Percentiles rank a stretch among this genome's conserved stretches.
Evolutionary conservation across 2,329 filamentous ascomycete species (phyloP).

Genomic region (Myrmaecium sp.): DNA sequence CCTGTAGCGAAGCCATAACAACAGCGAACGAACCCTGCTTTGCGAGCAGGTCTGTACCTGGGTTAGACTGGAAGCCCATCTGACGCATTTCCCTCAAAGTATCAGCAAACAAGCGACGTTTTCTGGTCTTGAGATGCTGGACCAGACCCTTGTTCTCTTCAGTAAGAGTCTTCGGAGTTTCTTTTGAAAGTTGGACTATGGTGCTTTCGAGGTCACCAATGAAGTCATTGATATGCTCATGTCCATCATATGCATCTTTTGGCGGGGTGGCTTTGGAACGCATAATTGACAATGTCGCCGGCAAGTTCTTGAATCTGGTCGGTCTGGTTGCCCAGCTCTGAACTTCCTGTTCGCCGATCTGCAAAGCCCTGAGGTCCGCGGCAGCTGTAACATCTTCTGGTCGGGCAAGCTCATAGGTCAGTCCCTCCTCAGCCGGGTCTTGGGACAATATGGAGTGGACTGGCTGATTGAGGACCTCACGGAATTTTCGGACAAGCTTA

Average conservation of each 20-base stretch:
- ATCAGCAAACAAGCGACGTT: slow-evolving; percentile 79
- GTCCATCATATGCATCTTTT: slow-evolving; percentile 36
- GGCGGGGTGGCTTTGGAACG: slow-evolving; percentile 39
- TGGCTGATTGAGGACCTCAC: slow-evolving; percentile 58
- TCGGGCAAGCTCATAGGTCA: background rate
- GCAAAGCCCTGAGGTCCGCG: slow-evolving; percentile 7
- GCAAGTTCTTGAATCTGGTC: slow-evolving; percentile 53
- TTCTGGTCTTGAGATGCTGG: slow-evolving; percentile 79
- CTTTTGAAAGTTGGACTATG: slow-evolving; percentile 59
- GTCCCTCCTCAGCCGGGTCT: slow-evolving; percentile 3
- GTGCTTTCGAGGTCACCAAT: slow-evolving; percentile 49
- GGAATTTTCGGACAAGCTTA: slow-evolving; percentile 79
- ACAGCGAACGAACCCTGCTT: slow-evolving; percentile 55
- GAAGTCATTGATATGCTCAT: slow-evolving; percentile 48
- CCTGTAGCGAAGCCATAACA: slow-evolving; percentile 30
- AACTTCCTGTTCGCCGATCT: slow-evolving; percentile 10
- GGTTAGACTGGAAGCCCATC: slow-evolving; percentile 81
- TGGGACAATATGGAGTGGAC: slow-evolving; percentile 40
- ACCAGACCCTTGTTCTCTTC: slow-evolving; percentile 74
- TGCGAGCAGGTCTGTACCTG: slow-evolving; percentile 54
- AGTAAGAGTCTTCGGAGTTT: slow-evolving; percentile 64
- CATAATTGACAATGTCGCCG: slow-evolving; percentile 61
- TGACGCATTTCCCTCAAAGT: slow-evolving; percentile 64
- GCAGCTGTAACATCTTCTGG: slow-evolving; percentile 5
- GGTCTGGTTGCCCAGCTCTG: slow-evolving; percentile 27